These are phyloP conservation scores for Candida broadrunensis DNA, from an alignment of 805 yeast genomes.

Conservation along the genomic window DNA sequence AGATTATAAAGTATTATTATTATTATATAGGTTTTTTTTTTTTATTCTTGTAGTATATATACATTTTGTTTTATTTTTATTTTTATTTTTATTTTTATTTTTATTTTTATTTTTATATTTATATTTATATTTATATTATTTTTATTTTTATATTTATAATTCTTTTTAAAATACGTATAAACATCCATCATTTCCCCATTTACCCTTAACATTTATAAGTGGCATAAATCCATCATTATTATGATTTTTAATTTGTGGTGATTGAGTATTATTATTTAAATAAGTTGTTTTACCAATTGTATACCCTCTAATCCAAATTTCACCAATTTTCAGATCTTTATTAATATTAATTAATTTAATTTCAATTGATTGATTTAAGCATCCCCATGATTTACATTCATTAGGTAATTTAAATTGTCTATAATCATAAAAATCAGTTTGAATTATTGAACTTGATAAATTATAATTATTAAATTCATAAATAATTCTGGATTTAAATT, in stretches of 20 bases:
- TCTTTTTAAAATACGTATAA: conserved; percentile 41
- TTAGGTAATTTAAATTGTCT: conserved; percentile 40
- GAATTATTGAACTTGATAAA: conserved; percentile 56
- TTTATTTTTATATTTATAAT: neutral
- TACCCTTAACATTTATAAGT: conserved; percentile 47
- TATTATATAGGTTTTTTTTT: neutral
- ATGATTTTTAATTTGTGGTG: neutral
- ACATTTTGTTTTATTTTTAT: neutral
- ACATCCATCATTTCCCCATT: conserved; percentile 73
- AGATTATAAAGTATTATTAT: neutral
- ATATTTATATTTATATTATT: neutral
- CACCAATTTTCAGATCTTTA: conserved; percentile 41
- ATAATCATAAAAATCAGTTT: conserved; percentile 62
- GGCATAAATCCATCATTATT: conserved; percentile 40
- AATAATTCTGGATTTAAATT: conserved; percentile 48
- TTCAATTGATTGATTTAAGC: conserved; percentile 59
- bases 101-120: neutral
- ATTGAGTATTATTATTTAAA: conserved; percentile 5
- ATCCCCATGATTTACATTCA: conserved; percentile 44
- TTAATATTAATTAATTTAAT: conserved; percentile 46
- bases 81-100: too few relatives aligned
- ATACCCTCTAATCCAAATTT: conserved; percentile 60
- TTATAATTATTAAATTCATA: conserved; percentile 45
- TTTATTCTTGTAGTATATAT: too few relatives aligned
- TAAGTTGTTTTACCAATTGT: conserved; percentile 51